phyloP scores from a whole-genome alignment of 495 filamentous ascomycete species.

The Penicillium salamii region DNA sequence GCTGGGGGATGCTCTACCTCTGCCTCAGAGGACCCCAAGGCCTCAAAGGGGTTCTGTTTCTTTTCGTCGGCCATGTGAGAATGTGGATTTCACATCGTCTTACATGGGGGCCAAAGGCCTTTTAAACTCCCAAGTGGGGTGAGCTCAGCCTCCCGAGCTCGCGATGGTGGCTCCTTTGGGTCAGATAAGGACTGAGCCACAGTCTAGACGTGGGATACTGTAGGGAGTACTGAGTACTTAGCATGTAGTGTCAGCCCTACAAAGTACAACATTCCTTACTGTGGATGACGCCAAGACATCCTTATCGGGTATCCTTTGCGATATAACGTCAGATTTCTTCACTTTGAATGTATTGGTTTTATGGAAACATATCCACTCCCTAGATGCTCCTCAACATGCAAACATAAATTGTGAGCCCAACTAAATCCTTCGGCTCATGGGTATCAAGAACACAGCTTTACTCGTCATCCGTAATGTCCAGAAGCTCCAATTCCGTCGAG shows the following conservation, averaged over 20 bases:
- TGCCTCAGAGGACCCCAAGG: not conserved
- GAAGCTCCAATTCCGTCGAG: slow-evolving; percentile 71
- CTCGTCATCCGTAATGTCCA: slow-evolving; percentile 73
- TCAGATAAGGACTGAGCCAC: too few species aligned
- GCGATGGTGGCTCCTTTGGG: not conserved
- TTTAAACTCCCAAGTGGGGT: slow-evolving; percentile 1
- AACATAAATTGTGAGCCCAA: slow-evolving; percentile 12
- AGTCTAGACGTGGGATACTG: too few species aligned
- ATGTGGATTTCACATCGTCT: not conserved
- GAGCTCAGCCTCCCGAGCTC: slow-evolving; percentile 1
- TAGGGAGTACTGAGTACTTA: too few species aligned
- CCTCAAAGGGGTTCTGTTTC: slow-evolving; percentile 4
- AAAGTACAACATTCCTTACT: too few species aligned
- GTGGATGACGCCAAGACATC: not conserved
- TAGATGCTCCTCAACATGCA: slow-evolving; percentile 9
- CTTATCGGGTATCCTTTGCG: slow-evolving; percentile 6
- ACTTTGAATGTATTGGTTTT: not conserved
- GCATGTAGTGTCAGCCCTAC: not conserved
- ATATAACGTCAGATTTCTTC: slow-evolving; percentile 3
- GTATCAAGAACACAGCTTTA: slow-evolving; percentile 26
- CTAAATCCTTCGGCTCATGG: slow-evolving; percentile 16
- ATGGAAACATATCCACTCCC: not conserved
- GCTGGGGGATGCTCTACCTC: slow-evolving; percentile 3
- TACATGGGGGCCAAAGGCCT: not conserved
- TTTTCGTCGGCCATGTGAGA: slow-evolving; percentile 5